These are phyloP conservation scores for Botryotinia narcissicola DNA, from an alignment of 2,329 filamentous ascomycete genomes.

Conservation along the genomic window DNA sequence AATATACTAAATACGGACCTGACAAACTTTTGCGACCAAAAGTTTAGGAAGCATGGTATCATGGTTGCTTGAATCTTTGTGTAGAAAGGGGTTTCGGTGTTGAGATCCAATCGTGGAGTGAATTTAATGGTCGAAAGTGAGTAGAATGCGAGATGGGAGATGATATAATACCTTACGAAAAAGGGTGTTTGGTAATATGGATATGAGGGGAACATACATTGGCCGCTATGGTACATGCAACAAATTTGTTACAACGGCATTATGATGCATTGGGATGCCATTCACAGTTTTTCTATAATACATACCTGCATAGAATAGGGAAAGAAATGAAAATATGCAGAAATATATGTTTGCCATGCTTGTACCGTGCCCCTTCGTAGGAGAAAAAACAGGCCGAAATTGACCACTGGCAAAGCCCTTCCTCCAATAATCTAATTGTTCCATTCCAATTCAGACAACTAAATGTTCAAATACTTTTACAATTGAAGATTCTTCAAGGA, in stretches of 20 bases:
- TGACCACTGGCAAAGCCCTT: no score
- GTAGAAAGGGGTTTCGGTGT: neutral
- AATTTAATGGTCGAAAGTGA: neutral
- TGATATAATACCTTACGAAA: neutral
- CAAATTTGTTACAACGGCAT: neutral
- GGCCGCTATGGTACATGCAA: neutral
- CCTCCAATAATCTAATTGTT: no score
- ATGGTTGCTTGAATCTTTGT: neutral
- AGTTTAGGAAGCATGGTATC: slow-evolving; percentile 3
- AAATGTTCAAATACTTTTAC: no score
- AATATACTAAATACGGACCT: slow-evolving; percentile 50
- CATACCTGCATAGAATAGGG: neutral
- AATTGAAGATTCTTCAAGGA: no score
- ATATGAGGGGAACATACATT: neutral
- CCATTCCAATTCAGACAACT: no score
- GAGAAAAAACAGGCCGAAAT: no score
- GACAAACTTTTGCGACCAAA: slow-evolving; percentile 51
- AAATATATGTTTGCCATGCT: neutral
- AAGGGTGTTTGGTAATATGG: slow-evolving; percentile 1
- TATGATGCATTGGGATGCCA: neutral
- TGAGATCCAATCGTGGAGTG: neutral
- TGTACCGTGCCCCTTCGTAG: neutral
- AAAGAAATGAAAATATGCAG: neutral
- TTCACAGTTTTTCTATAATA: neutral
- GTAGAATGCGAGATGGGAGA: neutral